These are phyloP conservation scores for Aeschynomene evenia DNA, from an alignment of 306 rosid genomes.

Conservation along the genomic window DNA sequence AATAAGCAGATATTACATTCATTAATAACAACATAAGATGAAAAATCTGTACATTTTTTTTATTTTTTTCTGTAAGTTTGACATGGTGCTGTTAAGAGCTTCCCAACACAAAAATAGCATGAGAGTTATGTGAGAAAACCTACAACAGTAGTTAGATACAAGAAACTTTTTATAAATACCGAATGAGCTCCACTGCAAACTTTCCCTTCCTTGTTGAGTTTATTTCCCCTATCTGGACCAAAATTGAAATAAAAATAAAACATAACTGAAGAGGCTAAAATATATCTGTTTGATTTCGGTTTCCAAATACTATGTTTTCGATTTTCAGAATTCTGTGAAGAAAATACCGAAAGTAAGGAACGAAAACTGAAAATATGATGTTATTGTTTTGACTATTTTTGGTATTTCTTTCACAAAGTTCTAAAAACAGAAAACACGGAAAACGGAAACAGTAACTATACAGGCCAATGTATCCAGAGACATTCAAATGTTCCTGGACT, in stretches of 20 bases:
- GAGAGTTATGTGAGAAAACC: neutral
- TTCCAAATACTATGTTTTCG: too few species aligned
- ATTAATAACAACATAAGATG: neutral
- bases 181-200: slow-evolving; percentile 77
- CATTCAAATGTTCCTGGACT: slow-evolving; percentile 14
- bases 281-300: too few species aligned
- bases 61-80: too few species aligned
- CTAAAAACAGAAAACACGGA: too few species aligned
- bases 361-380: too few species aligned
- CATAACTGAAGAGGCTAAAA: slow-evolving; percentile 10
- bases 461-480: neutral
- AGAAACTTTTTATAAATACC: slow-evolving; percentile 47
- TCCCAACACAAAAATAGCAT: neutral
- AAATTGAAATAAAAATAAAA: neutral
- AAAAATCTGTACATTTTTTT: neutral
- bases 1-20: neutral
- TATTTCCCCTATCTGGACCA: slow-evolving; percentile 78
- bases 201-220: slow-evolving; percentile 83
- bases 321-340: too few species aligned
- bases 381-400: too few species aligned
- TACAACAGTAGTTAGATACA: neutral
- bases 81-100: neutral
- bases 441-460: too few species aligned
- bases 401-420: too few species aligned
- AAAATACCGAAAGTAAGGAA: too few species aligned